Evolutionary conservation across 805 yeast genomes (phyloP), one percentile per base, ranked within the genome.

Genomic region (Lipomyces oligophaga): DNA sequence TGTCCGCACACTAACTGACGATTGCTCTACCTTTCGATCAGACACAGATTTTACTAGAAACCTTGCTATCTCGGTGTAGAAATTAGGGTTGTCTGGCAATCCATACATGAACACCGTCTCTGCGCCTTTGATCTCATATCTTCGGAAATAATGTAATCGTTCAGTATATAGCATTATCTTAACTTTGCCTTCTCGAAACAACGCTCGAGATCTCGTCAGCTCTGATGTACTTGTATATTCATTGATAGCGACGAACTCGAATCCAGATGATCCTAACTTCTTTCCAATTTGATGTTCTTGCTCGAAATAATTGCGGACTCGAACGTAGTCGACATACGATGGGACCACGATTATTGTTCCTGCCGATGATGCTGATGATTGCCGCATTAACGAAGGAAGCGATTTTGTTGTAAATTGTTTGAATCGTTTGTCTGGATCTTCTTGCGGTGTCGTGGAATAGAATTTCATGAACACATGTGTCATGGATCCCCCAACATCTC

Each of bases 131-230:
- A 93, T 72, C 47, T 85, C 89, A 64, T 77, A 89, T 42, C 97
- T 75, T 55, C 96, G 78, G 70, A 81, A 93, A 62, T 86, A 93
- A 65, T 93, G 97, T 63, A 90, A 70, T 73, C 98, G 81, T 60
- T 90, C 97, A 0, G 97, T 85, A 66, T 90, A 90, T n/a, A 93
- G 67, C 69, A 93, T 63, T 22, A 90, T 74, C 59, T 84, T 81
- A 25, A 71, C 68, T 45, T 80, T 74, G 2, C 79, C 78, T 34
- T 77, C 73, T 26, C 75, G 77, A 62, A 93, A 93, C 31, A 74
- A 67, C 5, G 85, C 75, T 55, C 97, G 74, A 16, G 81, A 77
- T 38, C 86, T 73, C 1, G 87, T 78, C 27, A 86, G 63, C 47
- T 83, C 81, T n/a, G 83, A 72, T 54, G 79, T 83, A 1, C 78